Evolutionary conservation across 345 rosid genomes (phyloP).

Genomic region (Eutrema japonicum): DNA sequence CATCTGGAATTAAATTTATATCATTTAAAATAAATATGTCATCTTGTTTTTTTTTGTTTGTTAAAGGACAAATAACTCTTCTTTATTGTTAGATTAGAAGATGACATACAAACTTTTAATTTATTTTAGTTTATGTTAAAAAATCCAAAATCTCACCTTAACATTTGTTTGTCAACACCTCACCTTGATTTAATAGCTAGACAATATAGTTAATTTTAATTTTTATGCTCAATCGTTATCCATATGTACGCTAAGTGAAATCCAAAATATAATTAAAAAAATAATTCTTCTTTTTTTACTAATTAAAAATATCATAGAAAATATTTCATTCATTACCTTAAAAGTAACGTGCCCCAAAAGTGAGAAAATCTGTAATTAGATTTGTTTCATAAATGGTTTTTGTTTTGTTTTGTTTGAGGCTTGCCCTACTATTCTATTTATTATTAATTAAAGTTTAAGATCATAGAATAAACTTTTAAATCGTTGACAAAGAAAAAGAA

Average conservation of each 20-base stretch:
- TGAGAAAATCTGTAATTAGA: conserved; percentile 23
- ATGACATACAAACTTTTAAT: neutral
- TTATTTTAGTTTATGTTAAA: conserved; percentile 2
- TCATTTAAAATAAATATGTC: no score
- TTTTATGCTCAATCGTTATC: neutral
- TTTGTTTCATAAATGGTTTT: conserved; percentile 37
- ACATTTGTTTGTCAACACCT: neutral
- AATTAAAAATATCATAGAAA: neutral
- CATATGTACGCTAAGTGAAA: neutral
- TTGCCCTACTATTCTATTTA: neutral
- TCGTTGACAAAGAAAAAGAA: neutral
- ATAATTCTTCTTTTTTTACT: neutral
- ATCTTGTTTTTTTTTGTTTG: no score
- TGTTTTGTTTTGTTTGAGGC: conserved; percentile 22
- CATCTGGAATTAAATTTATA: no score
- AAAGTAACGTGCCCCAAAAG: conserved; percentile 29
- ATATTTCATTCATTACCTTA: neutral
- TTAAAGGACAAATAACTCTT: no score
- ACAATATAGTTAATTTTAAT: neutral
- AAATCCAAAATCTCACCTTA: neutral
- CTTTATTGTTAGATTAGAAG: neutral
- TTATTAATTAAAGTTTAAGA: neutral
- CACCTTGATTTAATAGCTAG: neutral
- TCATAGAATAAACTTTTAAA: neutral
- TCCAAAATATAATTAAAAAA: neutral